Percentiles rank a stretch among this genome's conserved stretches.
Conservation (phyloP, 2,329 filamentous ascomycete species). For the Periconia sp. region DNA sequence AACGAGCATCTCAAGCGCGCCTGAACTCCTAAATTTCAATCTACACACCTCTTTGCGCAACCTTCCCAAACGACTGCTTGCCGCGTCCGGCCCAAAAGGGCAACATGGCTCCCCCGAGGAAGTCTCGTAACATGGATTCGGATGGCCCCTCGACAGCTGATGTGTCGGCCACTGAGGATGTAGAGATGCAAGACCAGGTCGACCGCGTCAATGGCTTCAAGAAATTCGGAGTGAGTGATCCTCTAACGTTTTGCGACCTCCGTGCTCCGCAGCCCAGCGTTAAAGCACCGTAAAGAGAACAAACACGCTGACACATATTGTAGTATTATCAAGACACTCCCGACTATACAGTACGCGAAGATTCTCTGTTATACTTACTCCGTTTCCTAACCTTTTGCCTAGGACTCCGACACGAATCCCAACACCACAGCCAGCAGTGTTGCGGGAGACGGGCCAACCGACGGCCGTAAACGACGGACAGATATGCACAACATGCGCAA, state of each 20-base stretch:
- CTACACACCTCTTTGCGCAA: not conserved
- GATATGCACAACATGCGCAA: constrained; percentile 88
- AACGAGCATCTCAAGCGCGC: not conserved
- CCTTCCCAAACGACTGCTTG: constrained; percentile 16
- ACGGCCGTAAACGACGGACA: constrained; percentile 82
- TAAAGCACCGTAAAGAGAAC: not conserved
- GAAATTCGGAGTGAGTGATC: constrained; percentile 36
- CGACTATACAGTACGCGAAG: constrained; percentile 57
- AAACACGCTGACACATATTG: constrained; percentile 26
- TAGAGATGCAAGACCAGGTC: constrained; percentile 41
- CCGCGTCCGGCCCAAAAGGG: constrained; percentile 37
- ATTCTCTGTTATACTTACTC: not conserved
- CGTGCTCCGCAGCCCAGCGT: not conserved
- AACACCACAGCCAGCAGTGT: constrained; percentile 81
- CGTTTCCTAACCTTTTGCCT: not conserved
- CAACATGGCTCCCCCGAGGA: constrained; percentile 42
- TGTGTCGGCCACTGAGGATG: constrained; percentile 40
- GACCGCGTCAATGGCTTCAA: constrained; percentile 36
- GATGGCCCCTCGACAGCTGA: constrained; percentile 41
- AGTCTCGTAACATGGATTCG: constrained; percentile 36
- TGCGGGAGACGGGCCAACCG: constrained; percentile 68
- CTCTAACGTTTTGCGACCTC: constrained; percentile 2
- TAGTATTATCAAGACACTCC: constrained; percentile 61
- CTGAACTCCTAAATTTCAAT: not conserved
- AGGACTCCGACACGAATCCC: constrained; percentile 67